phyloP scores from a whole-genome alignment of 164 flowering plant genomes.

The Berberis thunbergii region DNA sequence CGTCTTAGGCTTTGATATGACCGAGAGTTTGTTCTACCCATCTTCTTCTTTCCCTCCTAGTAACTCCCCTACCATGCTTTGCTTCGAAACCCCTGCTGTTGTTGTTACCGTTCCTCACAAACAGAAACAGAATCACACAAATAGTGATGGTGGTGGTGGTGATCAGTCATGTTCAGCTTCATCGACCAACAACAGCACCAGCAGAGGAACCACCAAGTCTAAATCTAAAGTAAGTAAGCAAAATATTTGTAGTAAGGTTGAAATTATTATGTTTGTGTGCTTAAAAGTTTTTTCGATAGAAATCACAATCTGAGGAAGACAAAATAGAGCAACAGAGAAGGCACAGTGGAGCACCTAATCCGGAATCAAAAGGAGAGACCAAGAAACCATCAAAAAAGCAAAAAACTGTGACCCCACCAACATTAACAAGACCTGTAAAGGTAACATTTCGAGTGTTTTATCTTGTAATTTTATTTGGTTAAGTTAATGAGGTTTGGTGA shows the following conservation, averaged over 20 bases:
- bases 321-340: background rate
- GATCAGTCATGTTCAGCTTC: slow-evolving; percentile 40
- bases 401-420: slow-evolving; percentile 24
- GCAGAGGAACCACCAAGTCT: slow-evolving; percentile 17
- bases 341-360: background rate
- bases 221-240: slow-evolving; percentile 5
- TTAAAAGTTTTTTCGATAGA: slow-evolving; percentile 2
- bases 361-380: background rate
- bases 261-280: background rate
- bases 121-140: slow-evolving; percentile 4
- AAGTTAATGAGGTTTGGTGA: background rate
- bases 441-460: slow-evolving; percentile 8
- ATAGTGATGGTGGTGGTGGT: slow-evolving; percentile 31
- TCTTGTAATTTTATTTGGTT: background rate
- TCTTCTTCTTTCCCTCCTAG: slow-evolving; percentile 16
- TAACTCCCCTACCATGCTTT: slow-evolving; percentile 42
- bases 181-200: slow-evolving; percentile 18
- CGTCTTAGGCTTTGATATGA: slow-evolving; percentile 17
- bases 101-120: too few species aligned
- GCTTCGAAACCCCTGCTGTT: slow-evolving; percentile 30
- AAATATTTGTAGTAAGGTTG: background rate
- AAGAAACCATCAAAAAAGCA: slow-evolving; percentile 27
- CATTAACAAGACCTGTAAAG: slow-evolving; percentile 28
- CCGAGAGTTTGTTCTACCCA: slow-evolving; percentile 11
- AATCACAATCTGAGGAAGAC: background rate